These are phyloP conservation scores for Vanderwaltozyma tropicalis DNA, from an alignment of 805 yeast genomes.

Conservation along the genomic window DNA sequence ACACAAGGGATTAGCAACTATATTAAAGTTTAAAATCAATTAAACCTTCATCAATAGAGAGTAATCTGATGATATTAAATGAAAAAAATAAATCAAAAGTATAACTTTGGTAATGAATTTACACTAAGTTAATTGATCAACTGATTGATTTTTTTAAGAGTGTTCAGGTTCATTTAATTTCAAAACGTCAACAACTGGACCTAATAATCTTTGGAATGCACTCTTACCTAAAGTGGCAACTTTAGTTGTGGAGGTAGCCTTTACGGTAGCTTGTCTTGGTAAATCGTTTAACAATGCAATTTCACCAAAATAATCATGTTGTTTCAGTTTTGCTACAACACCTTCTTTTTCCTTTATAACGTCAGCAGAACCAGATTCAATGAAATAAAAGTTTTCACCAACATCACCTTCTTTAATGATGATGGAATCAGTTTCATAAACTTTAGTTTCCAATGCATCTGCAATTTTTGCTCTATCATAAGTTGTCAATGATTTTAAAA, in stretches of 20 bases:
- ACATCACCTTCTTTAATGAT: slow-evolving; percentile 81
- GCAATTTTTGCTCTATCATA: slow-evolving; percentile 88
- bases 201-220: slow-evolving; percentile 88
- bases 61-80: too few relatives aligned
- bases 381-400: slow-evolving; percentile 65
- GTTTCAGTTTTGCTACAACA: slow-evolving; percentile 45
- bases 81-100: too few relatives aligned
- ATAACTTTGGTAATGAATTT: too few relatives aligned
- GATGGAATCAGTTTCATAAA: slow-evolving; percentile 56
- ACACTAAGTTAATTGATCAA: too few relatives aligned
- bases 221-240: slow-evolving; percentile 88
- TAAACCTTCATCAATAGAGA: too few relatives aligned
- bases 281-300: slow-evolving; percentile 82
- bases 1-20: neutral
- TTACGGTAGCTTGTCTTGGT: slow-evolving; percentile 91
- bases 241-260: slow-evolving; percentile 61
- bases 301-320: slow-evolving; percentile 95
- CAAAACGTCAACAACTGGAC: slow-evolving; percentile 86
- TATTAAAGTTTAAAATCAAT: too few relatives aligned
- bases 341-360: slow-evolving; percentile 56
- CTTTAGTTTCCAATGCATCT: slow-evolving; percentile 80
- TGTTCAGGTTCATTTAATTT: slow-evolving; percentile 74
- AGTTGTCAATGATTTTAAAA: slow-evolving; percentile 57
- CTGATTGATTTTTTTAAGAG: neutral
- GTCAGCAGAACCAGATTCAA: slow-evolving; percentile 74